Base-by-base conservation (phyloP, 179 eudicot genomes). In the Camellia oleifera region DNA sequence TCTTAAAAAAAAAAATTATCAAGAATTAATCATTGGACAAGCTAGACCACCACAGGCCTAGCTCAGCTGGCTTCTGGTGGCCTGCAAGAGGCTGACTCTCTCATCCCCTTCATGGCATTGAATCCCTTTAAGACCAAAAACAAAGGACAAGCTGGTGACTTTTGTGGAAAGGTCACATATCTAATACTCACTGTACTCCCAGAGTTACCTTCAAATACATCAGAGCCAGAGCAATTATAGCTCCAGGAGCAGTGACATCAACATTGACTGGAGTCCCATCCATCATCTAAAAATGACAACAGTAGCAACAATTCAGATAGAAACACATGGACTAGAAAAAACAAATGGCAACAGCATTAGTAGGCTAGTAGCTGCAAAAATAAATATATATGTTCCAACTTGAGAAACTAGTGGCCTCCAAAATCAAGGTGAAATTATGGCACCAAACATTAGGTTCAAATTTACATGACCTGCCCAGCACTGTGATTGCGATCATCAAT, bases 211-310 rank as follows among this genome's bases (percentile, higher is more conserved):
- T 97, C 79, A 97, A 85, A 87, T 87, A 97, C 95, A 97, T 91
- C 83, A 97, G 87, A 77, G 94, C 94, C 68, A 97, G 77, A 83
- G 99, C 97, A 84, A 93, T 84, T 75, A 89, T 90, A 75, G 99
- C 98, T 73, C 99, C 99, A 72, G 99, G 99, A 63, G 98, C 99
- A 76, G 99, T 97, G 80, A 97, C 98, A 81, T 97, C 99, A 84
- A 97, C 84, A 80, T 97, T 92, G 71, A 94, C 87, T 56, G 83
- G 83, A 66, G 83, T 75, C 63, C 95, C 98, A 78, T 97, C 99
- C 83, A 88, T 78, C 87, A 88, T 85, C 98, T 95, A 81, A 67
- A 60, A 75, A 4, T 48, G 48, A 13, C 40, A 78, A 45, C 62
- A 61, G 79, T n/a, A 63, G 40, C 48, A 7, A 44, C 74, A 2